phyloP scores from a whole-genome alignment of 305 asterid genomes.

The Caryopteris hybrid region DNA sequence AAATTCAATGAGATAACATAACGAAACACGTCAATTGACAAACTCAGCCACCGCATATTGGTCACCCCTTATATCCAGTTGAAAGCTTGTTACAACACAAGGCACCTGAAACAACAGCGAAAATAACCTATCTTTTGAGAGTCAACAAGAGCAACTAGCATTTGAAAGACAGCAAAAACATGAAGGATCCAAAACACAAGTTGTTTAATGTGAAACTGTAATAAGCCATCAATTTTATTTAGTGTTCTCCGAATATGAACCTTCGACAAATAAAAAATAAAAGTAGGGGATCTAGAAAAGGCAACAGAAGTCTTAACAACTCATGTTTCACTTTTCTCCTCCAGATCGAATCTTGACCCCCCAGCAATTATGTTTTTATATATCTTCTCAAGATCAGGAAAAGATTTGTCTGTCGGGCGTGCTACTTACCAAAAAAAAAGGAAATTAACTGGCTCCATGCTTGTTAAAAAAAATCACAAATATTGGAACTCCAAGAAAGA shows the following conservation, averaged over 20 bases:
- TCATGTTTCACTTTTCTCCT: slow-evolving; percentile 36
- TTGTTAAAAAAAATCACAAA: slow-evolving; percentile 1
- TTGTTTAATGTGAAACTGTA: not conserved
- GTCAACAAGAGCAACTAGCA: no score
- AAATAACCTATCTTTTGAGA: slow-evolving; percentile 10
- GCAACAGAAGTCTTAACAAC: slow-evolving; percentile 20
- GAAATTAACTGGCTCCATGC: not conserved
- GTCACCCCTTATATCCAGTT: slow-evolving; percentile 23
- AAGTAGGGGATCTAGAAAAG: slow-evolving; percentile 22
- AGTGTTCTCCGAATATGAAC: slow-evolving; percentile 1
- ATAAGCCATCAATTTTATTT: not conserved
- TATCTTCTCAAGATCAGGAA: slow-evolving; percentile 23
- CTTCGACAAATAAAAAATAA: not conserved
- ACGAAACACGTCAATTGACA: slow-evolving; percentile 59
- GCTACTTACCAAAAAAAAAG: not conserved
- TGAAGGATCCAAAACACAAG: not conserved
- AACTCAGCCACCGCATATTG: slow-evolving; percentile 64
- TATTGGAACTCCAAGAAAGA: not conserved
- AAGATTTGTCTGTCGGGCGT: slow-evolving; percentile 23
- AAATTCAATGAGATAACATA: slow-evolving; percentile 67
- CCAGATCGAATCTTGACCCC: slow-evolving; percentile 31
- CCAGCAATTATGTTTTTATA: slow-evolving; percentile 9
- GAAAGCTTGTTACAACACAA: slow-evolving; percentile 13
- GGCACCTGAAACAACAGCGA: slow-evolving; percentile 40
- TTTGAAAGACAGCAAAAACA: not conserved